These are phyloP conservation scores for Zizania latifolia DNA, from an alignment of 176 grass and related monocot species.

Conservation along the genomic window DNA sequence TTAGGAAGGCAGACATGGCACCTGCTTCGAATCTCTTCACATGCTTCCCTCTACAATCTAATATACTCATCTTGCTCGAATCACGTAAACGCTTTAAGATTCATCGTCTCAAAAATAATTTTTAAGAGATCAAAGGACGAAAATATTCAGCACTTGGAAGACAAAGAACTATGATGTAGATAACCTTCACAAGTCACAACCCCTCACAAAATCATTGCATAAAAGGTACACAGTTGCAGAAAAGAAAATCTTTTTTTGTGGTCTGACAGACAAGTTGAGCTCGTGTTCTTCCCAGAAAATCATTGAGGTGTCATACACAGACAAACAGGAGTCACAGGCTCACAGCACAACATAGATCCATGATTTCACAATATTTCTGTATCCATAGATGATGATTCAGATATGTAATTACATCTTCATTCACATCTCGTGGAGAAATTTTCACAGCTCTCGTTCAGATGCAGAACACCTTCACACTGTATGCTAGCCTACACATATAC, in stretches of 20 bases:
- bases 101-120: no score
- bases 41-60: not conserved
- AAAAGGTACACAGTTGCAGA: no score
- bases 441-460: not conserved
- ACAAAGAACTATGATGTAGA: no score
- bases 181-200: no score
- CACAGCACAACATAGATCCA: not conserved
- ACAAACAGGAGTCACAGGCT: not conserved
- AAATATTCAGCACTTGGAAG: no score
- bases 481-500: not conserved
- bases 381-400: not conserved
- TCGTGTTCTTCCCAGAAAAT: not conserved
- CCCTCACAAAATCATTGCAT: no score
- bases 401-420: not conserved
- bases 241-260: no score
- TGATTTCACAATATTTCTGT: not conserved
- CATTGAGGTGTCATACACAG: not conserved
- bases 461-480: not conserved
- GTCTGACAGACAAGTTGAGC: no score
- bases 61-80: no score
- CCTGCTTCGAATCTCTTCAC: not conserved
- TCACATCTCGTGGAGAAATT: not conserved
- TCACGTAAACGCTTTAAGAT: no score
- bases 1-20: not conserved
- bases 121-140: no score